Percentiles rank a stretch among this genome's conserved stretches.
Conservation (phyloP, 495 filamentous ascomycete genomes). For the Melanomma pulvis-pyrius region DNA sequence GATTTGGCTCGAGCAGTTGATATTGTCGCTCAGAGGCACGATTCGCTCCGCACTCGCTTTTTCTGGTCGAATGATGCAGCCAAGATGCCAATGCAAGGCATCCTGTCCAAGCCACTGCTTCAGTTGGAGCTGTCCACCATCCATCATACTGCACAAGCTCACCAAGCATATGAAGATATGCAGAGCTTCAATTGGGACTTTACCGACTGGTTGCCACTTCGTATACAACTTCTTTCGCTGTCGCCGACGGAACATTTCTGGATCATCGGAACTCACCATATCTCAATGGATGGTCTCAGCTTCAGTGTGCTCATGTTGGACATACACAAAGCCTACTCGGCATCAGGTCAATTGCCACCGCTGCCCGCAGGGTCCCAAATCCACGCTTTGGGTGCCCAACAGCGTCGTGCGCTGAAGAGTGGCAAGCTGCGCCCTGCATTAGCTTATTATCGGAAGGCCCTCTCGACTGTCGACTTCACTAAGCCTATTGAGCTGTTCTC, state of each 20-base stretch:
- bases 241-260: not conserved
- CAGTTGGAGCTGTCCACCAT: not conserved
- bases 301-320: not conserved
- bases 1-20: not conserved
- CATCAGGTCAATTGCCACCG: not conserved
- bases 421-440: not conserved
- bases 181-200: not conserved
- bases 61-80: not conserved
- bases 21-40: not conserved
- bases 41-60: constrained; percentile 12
- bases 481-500: not conserved
- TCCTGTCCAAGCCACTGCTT: not conserved
- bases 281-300: not conserved
- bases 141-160: not conserved
- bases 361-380: not conserved
- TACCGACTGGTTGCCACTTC: not conserved
- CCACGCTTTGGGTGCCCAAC: not conserved
- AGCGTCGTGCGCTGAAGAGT: not conserved
- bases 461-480: not conserved
- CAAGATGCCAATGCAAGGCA: not conserved
- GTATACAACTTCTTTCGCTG: not conserved
- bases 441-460: not conserved
- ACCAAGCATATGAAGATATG: not conserved
- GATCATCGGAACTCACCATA: constrained; percentile 4
- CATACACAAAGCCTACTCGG: constrained; percentile 1